Evolutionary conservation across 106 monocot genomes (phyloP).

Genomic region (Allium sativum): DNA sequence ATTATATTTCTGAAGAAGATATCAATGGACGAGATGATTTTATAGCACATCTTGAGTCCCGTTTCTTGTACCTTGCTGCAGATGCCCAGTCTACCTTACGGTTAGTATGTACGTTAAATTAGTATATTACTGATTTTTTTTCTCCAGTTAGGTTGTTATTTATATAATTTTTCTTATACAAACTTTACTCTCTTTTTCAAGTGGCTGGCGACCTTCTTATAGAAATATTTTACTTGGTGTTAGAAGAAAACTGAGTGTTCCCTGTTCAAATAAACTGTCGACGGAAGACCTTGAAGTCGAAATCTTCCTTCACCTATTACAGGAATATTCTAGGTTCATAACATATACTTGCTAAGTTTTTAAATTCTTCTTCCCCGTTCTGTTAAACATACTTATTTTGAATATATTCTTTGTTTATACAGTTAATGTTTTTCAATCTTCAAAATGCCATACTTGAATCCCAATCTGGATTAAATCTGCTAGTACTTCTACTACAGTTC

Average conservation of each 20-base stretch:
- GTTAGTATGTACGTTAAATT: constrained; percentile 18
- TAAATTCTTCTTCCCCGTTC: not conserved
- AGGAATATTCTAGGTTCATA: constrained; percentile 85
- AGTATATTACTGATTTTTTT: not conserved
- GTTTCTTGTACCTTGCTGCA: constrained; percentile 95
- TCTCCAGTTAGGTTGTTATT: not conserved
- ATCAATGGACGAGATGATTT: constrained; percentile 67
- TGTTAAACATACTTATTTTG: not conserved
- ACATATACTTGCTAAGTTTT: too few species aligned
- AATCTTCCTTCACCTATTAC: constrained; percentile 82
- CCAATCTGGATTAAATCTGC: too few species aligned
- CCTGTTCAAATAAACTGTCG: constrained; percentile 71
- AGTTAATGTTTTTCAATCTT: too few species aligned
- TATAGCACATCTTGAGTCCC: constrained; percentile 74
- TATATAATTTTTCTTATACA: not conserved
- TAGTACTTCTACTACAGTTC: too few species aligned
- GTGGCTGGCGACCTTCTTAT: constrained; percentile 94
- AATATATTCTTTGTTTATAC: too few species aligned
- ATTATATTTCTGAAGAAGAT: constrained; percentile 44
- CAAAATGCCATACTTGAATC: too few species aligned
- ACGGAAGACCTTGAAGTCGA: constrained; percentile 93
- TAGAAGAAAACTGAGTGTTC: constrained; percentile 55
- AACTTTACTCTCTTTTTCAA: constrained; percentile 14
- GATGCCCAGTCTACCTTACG: constrained; percentile 85
- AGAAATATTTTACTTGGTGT: constrained; percentile 80